Conservation (phyloP, 257 asterid genomes). For the Fraxinus anomala region DNA sequence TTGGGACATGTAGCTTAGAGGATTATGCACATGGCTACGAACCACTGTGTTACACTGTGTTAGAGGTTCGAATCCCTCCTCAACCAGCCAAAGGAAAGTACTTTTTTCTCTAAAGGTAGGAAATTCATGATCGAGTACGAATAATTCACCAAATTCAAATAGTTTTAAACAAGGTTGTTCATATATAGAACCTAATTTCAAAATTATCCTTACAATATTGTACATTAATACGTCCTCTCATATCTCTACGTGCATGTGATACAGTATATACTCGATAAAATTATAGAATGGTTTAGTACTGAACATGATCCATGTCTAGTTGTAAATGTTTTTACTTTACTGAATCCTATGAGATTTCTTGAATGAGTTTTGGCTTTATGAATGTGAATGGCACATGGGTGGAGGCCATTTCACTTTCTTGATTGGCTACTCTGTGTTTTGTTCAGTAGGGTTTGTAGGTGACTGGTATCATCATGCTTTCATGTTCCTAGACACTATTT, state of each 20-base stretch:
- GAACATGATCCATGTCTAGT: slow-evolving; percentile 18
- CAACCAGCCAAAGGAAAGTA: too few relatives aligned
- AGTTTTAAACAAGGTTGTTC: too few relatives aligned
- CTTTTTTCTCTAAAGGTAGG: too few relatives aligned
- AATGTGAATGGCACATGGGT: slow-evolving; percentile 56
- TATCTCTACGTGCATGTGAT: neutral
- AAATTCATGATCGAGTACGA: too few relatives aligned
- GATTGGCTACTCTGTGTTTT: slow-evolving; percentile 43
- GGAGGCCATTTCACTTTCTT: slow-evolving; percentile 43
- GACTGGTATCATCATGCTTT: slow-evolving; percentile 33
- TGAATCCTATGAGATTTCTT: neutral
- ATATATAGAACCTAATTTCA: too few relatives aligned
- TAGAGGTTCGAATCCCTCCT: too few relatives aligned
- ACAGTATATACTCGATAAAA: neutral
- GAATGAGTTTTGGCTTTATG: neutral
- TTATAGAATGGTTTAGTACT: too few relatives aligned
- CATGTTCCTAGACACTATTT: slow-evolving; percentile 40
- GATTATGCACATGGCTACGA: too few relatives aligned
- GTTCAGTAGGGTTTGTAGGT: slow-evolving; percentile 30
- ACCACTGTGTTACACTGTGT: too few relatives aligned
- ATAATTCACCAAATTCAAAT: too few relatives aligned
- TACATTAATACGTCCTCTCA: neutral
- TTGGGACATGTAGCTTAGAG: too few relatives aligned
- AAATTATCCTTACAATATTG: neutral
- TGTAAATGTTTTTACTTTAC: slow-evolving; percentile 34